These are phyloP conservation scores for Chloranthus sessilifolius DNA, from an alignment of 164 flowering plant genomes.

Conservation along the genomic window DNA sequence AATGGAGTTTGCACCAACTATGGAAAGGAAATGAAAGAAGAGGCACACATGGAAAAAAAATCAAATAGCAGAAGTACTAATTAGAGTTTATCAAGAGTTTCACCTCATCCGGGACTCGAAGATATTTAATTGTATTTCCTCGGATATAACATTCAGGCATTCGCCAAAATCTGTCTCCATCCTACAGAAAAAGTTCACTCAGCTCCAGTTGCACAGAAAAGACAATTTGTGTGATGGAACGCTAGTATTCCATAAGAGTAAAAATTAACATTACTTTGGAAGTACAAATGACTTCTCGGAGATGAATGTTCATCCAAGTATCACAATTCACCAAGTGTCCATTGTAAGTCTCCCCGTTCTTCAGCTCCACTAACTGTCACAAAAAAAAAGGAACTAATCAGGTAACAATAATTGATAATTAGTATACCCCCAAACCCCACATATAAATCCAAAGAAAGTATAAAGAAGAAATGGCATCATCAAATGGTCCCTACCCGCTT, in stretches of 20 bases:
- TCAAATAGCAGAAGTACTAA: neutral
- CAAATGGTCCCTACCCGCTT: too few relatives aligned
- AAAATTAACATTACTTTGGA: slow-evolving; percentile 53
- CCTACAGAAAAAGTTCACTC: slow-evolving; percentile 32
- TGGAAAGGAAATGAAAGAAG: neutral
- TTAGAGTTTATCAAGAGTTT: neutral
- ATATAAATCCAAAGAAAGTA: too few relatives aligned
- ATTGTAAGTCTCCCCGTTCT: slow-evolving; percentile 96
- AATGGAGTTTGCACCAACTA: too few relatives aligned
- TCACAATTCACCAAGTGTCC: slow-evolving; percentile 97
- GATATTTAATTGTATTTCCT: slow-evolving; percentile 96
- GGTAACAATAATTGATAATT: neutral
- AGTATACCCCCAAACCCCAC: too few relatives aligned
- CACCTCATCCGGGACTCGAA: slow-evolving; percentile 99
- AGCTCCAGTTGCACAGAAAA: neutral
- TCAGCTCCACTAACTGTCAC: slow-evolving; percentile 83
- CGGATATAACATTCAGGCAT: slow-evolving; percentile 98
- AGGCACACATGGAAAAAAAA: neutral
- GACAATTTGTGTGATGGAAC: neutral
- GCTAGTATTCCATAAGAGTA: neutral
- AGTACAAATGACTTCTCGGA: slow-evolving; percentile 95
- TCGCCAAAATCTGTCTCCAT: slow-evolving; percentile 97
- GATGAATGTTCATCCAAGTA: slow-evolving; percentile 99
- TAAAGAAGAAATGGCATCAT: too few relatives aligned
- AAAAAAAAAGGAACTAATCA: slow-evolving; percentile 4